Evolutionary conservation across 148 eudicot species (phyloP), one percentile per base, ranked within the genome.

Genomic region (Linanthus parryae): DNA sequence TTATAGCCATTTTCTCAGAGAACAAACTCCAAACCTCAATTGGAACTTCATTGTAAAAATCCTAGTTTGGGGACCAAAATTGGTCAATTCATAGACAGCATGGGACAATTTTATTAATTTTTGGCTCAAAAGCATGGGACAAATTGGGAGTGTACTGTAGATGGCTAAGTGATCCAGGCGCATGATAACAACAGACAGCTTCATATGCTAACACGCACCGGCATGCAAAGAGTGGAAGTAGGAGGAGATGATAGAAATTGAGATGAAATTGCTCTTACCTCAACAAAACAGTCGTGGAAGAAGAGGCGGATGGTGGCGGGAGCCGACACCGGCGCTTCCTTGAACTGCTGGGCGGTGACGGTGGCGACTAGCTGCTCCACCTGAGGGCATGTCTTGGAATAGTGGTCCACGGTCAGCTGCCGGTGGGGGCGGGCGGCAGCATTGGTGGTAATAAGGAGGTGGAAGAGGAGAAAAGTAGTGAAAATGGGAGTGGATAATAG

Each of bases 201-300:
- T n/a, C 40, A 43, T 31, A 19, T 21, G 51, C 51, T 57, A 43
- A 44, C 16, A 11, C 43, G 39, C 20, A 20, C 39, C 14, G 24
- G 17, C 12, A 41, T 43, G 37, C 36, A 29, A 30, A 22, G 10
- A 29, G 2, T 27, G 31, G 34, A 8, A 39, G 33, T n/a, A n/a
- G n/a, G n/a, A n/a, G n/a, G n/a, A n/a, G n/a, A n/a, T n/a, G n/a
- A n/a, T n/a, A n/a, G n/a, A n/a, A n/a, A n/a, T n/a, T n/a, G n/a
- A n/a, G n/a, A n/a, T n/a, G n/a, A n/a, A n/a, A n/a, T n/a, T n/a
- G n/a, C n/a, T n/a, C 41, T 51, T 77, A 89, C 98, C 67, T 82
- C 73, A 36, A 92, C 85, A 55, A 92, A 92, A 57, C 98, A 92
- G 64, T 92, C 98, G 54, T 92, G 96, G 72, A 87, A 92, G 79